Conservation (phyloP, 192 early-diverging fungal species). For the Linnemannia zychae region DNA sequence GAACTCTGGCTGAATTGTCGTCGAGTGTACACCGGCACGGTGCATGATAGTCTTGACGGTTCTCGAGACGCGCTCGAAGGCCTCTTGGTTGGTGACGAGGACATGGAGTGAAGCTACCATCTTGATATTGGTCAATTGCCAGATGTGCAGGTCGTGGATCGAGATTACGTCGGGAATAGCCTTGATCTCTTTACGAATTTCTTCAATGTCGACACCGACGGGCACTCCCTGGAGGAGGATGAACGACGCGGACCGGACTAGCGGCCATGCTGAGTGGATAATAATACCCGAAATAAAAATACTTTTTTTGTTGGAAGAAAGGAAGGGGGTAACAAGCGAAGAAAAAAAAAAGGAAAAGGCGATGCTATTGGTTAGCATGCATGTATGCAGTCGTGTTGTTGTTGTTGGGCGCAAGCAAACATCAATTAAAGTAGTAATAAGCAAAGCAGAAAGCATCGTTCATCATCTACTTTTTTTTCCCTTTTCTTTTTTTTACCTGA, state of each 20-base stretch:
- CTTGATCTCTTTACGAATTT: conserved; percentile 72
- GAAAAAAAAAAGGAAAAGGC: neutral
- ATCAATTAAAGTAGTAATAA: conserved; percentile 51
- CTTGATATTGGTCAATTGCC: conserved; percentile 90
- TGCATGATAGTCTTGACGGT: conserved; percentile 86
- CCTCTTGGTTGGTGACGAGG: conserved; percentile 65
- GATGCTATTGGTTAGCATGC: no score
- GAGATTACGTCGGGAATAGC: conserved; percentile 75
- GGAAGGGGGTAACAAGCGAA: neutral
- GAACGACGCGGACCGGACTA: conserved; percentile 72
- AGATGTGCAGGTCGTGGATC: conserved; percentile 94
- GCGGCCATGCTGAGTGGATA: conserved; percentile 62
- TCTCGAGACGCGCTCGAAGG: conserved; percentile 81
- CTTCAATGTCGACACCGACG: conserved; percentile 69
- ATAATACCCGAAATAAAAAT: conserved; percentile 75
- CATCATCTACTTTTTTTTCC: conserved; percentile 2
- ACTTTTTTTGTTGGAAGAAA: conserved; percentile 20
- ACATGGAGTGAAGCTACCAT: conserved; percentile 89
- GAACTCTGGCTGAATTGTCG: conserved; percentile 94
- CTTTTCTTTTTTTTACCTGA: conserved; percentile 71
- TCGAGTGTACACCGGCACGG: conserved; percentile 84
- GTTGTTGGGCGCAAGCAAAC: neutral
- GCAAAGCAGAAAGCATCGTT: neutral
- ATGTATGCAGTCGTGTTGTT: no score
- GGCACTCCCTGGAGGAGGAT: conserved; percentile 91